A percentile compares a stretch with the other conserved stretches of the same genome.
Evolutionary conservation across 495 filamentous ascomycete genomes (phyloP).

Genomic region (Xylaria bambusicola): DNA sequence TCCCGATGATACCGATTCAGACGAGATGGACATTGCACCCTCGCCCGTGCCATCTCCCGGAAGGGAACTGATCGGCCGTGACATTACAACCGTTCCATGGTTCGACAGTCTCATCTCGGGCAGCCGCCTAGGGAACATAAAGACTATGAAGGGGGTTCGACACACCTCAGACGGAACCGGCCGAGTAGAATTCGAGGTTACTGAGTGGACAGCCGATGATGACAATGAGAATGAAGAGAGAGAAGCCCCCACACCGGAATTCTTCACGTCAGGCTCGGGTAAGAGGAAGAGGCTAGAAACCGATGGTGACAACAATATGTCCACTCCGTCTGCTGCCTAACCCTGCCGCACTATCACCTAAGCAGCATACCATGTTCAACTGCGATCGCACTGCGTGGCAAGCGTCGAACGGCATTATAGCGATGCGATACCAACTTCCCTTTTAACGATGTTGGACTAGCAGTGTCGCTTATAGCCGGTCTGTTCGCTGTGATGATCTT

Average conservation of each 20-base stretch:
- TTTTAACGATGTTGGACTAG: too few species aligned
- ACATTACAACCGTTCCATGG: constrained; percentile 67
- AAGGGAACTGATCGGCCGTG: constrained; percentile 37
- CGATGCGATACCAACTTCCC: too few species aligned
- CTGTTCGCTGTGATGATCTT: too few species aligned
- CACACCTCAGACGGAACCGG: constrained; percentile 58
- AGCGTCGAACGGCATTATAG: too few species aligned
- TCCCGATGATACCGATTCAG: constrained; percentile 45
- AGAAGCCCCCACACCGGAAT: constrained; percentile 39
- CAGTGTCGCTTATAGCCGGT: too few species aligned
- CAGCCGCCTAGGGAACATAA: constrained; percentile 67
- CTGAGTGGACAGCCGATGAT: constrained; percentile 69
- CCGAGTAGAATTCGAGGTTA: constrained; percentile 79
- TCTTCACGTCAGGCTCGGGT: constrained; percentile 32
- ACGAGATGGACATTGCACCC: constrained; percentile 35
- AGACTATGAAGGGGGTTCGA: constrained; percentile 58
- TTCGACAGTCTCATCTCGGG: constrained; percentile 79
- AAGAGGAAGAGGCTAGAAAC: constrained; percentile 58
- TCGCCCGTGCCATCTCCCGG: constrained; percentile 21
- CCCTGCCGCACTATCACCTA: not conserved
- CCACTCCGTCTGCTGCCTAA: constrained; percentile 1
- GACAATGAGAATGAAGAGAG: constrained; percentile 61
- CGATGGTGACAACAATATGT: constrained; percentile 27
- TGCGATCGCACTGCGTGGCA: constrained; percentile 14
- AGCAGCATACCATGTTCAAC: not conserved